Percentiles rank a stretch among this genome's conserved stretches.
These are phyloP conservation scores for Echria macrotheca DNA, from an alignment of 495 filamentous ascomycete genomes.

Conservation along the genomic window DNA sequence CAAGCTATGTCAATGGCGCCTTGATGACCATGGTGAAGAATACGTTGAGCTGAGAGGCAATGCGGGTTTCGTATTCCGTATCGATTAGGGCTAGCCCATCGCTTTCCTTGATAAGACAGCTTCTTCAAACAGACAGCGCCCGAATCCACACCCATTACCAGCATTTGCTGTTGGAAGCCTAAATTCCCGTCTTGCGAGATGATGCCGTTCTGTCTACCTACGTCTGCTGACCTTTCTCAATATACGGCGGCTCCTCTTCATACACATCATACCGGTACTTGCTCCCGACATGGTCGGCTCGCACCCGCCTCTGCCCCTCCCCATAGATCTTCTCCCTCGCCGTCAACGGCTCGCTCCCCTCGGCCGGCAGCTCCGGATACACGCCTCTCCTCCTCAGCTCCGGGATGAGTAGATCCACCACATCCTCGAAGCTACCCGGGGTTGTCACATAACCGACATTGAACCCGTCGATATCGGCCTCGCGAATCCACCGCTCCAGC, in stretches of 20 bases:
- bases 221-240: background rate
- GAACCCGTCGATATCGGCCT: conserved; percentile 38
- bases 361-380: conserved; percentile 28
- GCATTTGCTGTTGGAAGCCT: no score
- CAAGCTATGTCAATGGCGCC: conserved; percentile 37
- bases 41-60: conserved; percentile 29
- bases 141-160: no score
- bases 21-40: conserved; percentile 39
- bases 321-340: conserved; percentile 58
- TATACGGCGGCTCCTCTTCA: conserved; percentile 42
- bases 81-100: no score
- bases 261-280: conserved; percentile 55
- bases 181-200: no score
- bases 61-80: no score
- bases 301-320: conserved; percentile 47
- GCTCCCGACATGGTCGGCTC: conserved; percentile 50
- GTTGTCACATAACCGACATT: conserved; percentile 47
- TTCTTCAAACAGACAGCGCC: no score
- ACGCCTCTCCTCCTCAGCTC: conserved; percentile 36
- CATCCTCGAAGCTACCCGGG: conserved; percentile 41
- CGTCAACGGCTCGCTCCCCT: conserved; percentile 42
- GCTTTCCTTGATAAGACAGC: no score
- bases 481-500: conserved; percentile 26
- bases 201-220: no score
- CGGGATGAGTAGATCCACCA: conserved; percentile 41